Conservation (phyloP, 441 rosid species). For the Gossypium schwendimanii region DNA sequence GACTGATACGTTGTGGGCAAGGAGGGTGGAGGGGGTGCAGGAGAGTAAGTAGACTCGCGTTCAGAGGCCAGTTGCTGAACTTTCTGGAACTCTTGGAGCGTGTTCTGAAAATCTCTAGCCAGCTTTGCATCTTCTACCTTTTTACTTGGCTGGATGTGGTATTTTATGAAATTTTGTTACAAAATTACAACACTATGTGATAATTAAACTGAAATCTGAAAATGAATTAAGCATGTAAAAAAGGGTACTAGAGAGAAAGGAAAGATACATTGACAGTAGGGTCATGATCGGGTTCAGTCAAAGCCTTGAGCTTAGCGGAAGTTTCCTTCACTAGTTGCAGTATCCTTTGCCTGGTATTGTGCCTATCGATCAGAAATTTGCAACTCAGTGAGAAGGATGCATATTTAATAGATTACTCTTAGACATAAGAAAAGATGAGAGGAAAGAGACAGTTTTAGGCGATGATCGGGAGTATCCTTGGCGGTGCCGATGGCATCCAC, state of each 20-base stretch:
- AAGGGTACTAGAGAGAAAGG: background rate
- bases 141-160: conserved; percentile 36
- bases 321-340: conserved; percentile 59
- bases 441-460: conserved; percentile 40
- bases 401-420: background rate
- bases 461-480: conserved; percentile 65
- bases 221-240: background rate
- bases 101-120: conserved; percentile 57
- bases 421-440: background rate
- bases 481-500: conserved; percentile 55
- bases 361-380: conserved; percentile 28
- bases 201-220: background rate
- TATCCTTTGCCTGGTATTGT: conserved; percentile 52
- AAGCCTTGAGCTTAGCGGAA: conserved; percentile 52
- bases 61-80: conserved; percentile 65
- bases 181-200: background rate
- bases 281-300: conserved; percentile 50
- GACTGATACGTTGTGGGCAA: conserved; percentile 23
- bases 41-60: conserved; percentile 54
- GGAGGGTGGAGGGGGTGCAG: conserved; percentile 35
- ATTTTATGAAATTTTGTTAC: background rate
- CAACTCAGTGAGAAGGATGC: background rate
- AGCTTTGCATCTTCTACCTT: conserved; percentile 68
- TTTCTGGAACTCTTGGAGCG: conserved; percentile 59
- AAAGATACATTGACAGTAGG: conserved; percentile 31